Evolutionary conservation across 768 basidiomycete genomes (phyloP).

Genomic region (Dendrothele bispora): DNA sequence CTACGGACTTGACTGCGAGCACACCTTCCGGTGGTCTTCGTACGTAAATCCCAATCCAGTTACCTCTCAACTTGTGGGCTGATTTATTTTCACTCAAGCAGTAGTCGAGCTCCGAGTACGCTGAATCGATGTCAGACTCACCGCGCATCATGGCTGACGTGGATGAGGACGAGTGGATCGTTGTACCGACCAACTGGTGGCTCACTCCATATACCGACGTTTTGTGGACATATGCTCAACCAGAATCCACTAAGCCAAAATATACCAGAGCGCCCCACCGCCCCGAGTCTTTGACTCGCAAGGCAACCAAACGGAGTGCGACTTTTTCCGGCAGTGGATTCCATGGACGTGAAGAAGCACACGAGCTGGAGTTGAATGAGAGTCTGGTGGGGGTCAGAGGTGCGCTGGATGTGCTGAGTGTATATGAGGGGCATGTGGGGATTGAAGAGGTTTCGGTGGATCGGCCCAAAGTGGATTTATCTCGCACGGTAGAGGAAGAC

Average conservation of each 20-base stretch:
- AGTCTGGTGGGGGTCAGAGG: slow-evolving; percentile 39
- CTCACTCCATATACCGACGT: slow-evolving; percentile 36
- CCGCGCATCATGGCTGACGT: background rate
- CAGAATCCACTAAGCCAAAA: slow-evolving; percentile 17
- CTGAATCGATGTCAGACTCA: background rate
- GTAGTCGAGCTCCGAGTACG: background rate
- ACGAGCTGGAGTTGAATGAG: slow-evolving; percentile 32
- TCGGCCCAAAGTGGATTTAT: background rate
- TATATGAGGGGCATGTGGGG: slow-evolving; percentile 44
- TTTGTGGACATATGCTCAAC: slow-evolving; percentile 37
- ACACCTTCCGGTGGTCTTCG: background rate
- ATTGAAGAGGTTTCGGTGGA: slow-evolving; percentile 10
- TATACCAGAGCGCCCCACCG: slow-evolving; percentile 30
- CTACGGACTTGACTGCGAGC: background rate
- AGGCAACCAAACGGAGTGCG: slow-evolving; percentile 3
- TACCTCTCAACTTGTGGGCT: background rate
- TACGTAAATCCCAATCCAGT: background rate
- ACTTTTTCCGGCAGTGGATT: slow-evolving; percentile 7
- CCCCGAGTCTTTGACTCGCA: slow-evolving; percentile 31
- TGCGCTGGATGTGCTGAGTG: slow-evolving; percentile 33
- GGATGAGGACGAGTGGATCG: background rate
- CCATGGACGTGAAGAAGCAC: slow-evolving; percentile 19
- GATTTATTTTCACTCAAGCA: background rate
- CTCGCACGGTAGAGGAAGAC: slow-evolving; percentile 29
- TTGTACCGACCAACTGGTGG: slow-evolving; percentile 35